Evolutionary conservation across 805 yeast genomes (phyloP).

Genomic region (Kazachstania martiniae): DNA sequence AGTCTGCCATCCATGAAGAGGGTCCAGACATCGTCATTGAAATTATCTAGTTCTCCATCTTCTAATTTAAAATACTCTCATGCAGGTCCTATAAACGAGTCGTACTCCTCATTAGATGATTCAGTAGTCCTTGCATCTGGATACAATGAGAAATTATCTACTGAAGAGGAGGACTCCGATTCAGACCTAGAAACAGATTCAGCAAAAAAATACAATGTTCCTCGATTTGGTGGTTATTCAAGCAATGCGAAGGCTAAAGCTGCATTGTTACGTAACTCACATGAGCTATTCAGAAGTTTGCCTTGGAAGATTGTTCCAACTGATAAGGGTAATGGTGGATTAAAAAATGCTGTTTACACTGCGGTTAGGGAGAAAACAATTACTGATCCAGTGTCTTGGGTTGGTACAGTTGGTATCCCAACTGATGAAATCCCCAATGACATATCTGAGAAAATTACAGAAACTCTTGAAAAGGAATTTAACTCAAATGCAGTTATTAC

Average conservation of each 20-base stretch:
- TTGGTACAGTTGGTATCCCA: constrained; percentile 90
- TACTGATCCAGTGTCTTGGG: constrained; percentile 45
- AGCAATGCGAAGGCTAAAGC: constrained; percentile 40
- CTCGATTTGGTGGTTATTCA: constrained; percentile 65
- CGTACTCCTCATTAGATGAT: not conserved
- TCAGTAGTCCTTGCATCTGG: too few relatives aligned
- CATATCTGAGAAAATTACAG: constrained; percentile 44
- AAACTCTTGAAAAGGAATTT: constrained; percentile 37
- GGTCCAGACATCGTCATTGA: constrained; percentile 9
- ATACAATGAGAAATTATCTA: not conserved
- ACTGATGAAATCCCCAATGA: constrained; percentile 63
- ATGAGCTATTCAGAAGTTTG: constrained; percentile 35
- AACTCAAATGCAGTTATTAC: constrained; percentile 58
- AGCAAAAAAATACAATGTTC: constrained; percentile 22
- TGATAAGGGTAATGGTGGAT: constrained; percentile 75
- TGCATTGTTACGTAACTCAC: constrained; percentile 28
- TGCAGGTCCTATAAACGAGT: too few relatives aligned
- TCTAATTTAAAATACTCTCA: constrained; percentile 11
- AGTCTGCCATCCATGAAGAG: constrained; percentile 27
- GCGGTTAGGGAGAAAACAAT: constrained; percentile 37
- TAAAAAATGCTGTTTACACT: constrained; percentile 69
- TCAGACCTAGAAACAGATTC: constrained; percentile 18
- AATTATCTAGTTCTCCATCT: too few relatives aligned
- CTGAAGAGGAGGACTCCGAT: constrained; percentile 7
- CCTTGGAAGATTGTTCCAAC: constrained; percentile 69